phyloP scores from a whole-genome alignment of 2,329 filamentous ascomycete genomes.

The Sporothrix protearum region DNA sequence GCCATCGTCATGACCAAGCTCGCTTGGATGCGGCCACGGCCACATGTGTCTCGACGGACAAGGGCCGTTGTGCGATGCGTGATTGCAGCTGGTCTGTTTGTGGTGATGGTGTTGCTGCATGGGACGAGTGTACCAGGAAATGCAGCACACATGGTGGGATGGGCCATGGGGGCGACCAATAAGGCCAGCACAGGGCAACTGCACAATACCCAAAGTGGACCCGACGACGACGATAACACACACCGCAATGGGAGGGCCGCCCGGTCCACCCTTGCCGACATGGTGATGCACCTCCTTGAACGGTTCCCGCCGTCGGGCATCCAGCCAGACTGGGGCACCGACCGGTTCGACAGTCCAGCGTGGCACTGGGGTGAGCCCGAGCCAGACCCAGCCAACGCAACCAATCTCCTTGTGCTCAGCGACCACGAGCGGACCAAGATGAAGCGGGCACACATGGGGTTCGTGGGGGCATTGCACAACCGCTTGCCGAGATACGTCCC shows the following conservation, averaged over 20 bases:
- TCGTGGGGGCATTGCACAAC: slow-evolving; percentile 7
- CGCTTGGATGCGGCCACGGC: slow-evolving; percentile 1
- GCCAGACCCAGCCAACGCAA: slow-evolving; percentile 10
- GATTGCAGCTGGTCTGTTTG: not conserved
- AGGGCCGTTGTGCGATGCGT: not conserved
- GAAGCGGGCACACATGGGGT: slow-evolving; percentile 20
- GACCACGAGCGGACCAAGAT: slow-evolving; percentile 17
- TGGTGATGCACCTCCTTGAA: slow-evolving; percentile 18
- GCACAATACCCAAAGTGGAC: not conserved
- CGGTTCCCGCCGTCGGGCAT: slow-evolving; percentile 10
- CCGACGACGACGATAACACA: not conserved
- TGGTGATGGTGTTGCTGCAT: not conserved
- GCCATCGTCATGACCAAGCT: not conserved
- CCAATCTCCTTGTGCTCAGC: slow-evolving; percentile 12
- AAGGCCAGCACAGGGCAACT: no score
- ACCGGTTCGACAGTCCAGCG: slow-evolving; percentile 16
- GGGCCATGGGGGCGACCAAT: not conserved
- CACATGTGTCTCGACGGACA: not conserved
- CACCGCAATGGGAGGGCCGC: not conserved
- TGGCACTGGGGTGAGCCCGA: slow-evolving; percentile 23
- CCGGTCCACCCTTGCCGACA: not conserved
- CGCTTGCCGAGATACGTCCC: slow-evolving; percentile 13
- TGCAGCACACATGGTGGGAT: not conserved
- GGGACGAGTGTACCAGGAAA: not conserved
- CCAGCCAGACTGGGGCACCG: not conserved